These are phyloP conservation scores for Xerocomellus chrysenteron DNA, from an alignment of 768 basidiomycete species.

Conservation along the genomic window DNA sequence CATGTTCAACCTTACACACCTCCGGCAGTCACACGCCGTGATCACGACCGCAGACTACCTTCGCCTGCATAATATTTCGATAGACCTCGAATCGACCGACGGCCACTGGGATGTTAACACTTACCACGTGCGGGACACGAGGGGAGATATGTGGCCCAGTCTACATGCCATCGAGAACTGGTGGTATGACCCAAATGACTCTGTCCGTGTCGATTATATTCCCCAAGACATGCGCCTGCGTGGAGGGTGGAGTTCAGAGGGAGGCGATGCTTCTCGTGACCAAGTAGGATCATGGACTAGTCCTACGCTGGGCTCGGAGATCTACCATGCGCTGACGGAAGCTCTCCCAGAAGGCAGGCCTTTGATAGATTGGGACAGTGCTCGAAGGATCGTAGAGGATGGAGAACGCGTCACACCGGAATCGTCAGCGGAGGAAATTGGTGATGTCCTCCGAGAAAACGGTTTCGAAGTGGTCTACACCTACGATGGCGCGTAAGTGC, in stretches of 20 bases:
- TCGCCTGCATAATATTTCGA: constrained; percentile 37
- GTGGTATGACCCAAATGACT: constrained; percentile 36
- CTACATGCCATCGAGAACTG: constrained; percentile 37
- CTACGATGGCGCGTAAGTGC: constrained; percentile 41
- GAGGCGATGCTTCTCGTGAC: constrained; percentile 14
- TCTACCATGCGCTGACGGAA: constrained; percentile 19
- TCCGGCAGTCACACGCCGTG: constrained; percentile 37
- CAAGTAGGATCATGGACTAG: constrained; percentile 22
- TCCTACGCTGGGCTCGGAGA: constrained; percentile 10
- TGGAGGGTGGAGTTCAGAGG: constrained; percentile 28
- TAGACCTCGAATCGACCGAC: constrained; percentile 33
- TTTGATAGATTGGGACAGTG: constrained; percentile 26
- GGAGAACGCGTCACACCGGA: constrained; percentile 19
- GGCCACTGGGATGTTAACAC: constrained; percentile 38
- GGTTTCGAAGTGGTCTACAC: constrained; percentile 45
- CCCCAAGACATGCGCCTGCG: constrained; percentile 32
- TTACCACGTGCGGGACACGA: constrained; percentile 32
- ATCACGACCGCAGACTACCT: constrained; percentile 44
- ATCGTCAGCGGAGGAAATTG: constrained; percentile 30
- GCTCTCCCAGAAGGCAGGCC: constrained; percentile 10
- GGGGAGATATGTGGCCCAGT: constrained; percentile 18
- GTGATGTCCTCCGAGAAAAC: constrained; percentile 33
- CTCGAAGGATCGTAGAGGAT: constrained; percentile 20
- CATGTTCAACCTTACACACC: constrained; percentile 45
- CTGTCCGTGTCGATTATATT: constrained; percentile 39